Base-by-base conservation (phyloP, 1,284 basidiomycete species). In the Fomes fomentarius region DNA sequence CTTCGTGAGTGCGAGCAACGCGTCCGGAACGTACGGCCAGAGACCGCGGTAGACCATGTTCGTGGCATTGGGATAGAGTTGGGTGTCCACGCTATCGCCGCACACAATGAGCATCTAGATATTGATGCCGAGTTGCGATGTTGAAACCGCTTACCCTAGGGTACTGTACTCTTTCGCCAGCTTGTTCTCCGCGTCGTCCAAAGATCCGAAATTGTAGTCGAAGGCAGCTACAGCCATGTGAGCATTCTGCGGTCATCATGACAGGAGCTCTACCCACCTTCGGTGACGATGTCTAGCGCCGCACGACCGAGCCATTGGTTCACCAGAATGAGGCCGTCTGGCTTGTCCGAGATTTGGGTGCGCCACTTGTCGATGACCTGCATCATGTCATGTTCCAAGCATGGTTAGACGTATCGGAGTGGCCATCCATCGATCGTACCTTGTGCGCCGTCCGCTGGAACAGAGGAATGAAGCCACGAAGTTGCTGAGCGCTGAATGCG, bases 401-500 rank as follows among this genome's bases (percentile, higher is more conserved):
- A 30, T 7, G 19, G 38, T 3, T 14, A 14, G n/a, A 9, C n/a
- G n/a, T n/a, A 40, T 4, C 12, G 11, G n/a, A 22, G 9, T 22
- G 22, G 14, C 21, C n/a, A n/a, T n/a, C n/a, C n/a, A n/a, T n/a
- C n/a, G n/a, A n/a, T n/a, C n/a, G 12, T 12, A 76, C 79, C 69
- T 77, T 72, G 22, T 69, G 62, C 9, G 71, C 73, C 28, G 73
- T 68, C 48, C 72, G 68, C 34, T 70, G 72, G 63, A 81, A 80
- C 34, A 79, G 74, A 9, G 78, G 74, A 1, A 79, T 68, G 55
- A 78, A 78, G 2, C 74, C 68, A 43, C 73, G 76, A 5, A 74
- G 71, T 55, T 80, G 78, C 2, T 74, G 73, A 9, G 68, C 52
- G 1, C 68, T 69, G 50, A 78, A 79, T 14, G 70, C 77, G 0